Conservation (phyloP, 768 basidiomycete species). For the Nevesoporus exiguus region DNA sequence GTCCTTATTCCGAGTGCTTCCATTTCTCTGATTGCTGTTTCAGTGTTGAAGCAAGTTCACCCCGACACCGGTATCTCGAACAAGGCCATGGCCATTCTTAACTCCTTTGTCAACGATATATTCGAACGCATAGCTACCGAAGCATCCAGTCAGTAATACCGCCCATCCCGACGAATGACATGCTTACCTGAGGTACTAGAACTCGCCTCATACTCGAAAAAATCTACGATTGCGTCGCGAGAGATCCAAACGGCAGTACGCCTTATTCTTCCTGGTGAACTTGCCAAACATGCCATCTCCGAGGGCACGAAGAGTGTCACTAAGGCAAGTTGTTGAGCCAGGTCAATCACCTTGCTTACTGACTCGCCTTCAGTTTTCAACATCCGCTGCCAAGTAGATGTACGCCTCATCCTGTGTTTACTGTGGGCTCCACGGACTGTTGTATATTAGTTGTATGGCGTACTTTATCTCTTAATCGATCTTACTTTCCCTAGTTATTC, state of each 20-base stretch:
- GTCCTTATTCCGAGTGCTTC: neutral
- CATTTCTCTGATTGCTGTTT: slow-evolving; percentile 1
- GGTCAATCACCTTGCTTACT: neutral
- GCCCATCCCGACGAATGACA: neutral
- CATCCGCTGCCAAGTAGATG: slow-evolving; percentile 42
- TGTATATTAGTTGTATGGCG: slow-evolving; percentile 34
- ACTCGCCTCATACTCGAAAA: slow-evolving; percentile 97
- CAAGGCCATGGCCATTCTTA: slow-evolving; percentile 91
- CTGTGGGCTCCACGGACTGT: slow-evolving; percentile 14
- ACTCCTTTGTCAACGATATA: slow-evolving; percentile 92
- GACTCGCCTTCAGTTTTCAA: slow-evolving; percentile 36
- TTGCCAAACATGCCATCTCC: slow-evolving; percentile 98
- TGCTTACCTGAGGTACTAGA: slow-evolving; percentile 41
- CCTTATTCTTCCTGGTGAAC: slow-evolving; percentile 93
- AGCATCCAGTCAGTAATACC: slow-evolving; percentile 65
- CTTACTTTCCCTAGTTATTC: neutral
- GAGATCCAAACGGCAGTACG: slow-evolving; percentile 98
- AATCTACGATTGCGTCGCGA: slow-evolving; percentile 96
- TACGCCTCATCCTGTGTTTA: slow-evolving; percentile 14
- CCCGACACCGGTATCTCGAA: slow-evolving; percentile 99
- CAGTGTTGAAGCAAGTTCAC: slow-evolving; percentile 95
- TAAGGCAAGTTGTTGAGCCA: slow-evolving; percentile 37
- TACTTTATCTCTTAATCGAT: slow-evolving; percentile 31
- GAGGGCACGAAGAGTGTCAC: slow-evolving; percentile 84
- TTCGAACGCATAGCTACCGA: slow-evolving; percentile 91